Evolutionary conservation across 1,284 basidiomycete genomes (phyloP), one percentile per base, ranked within the genome.

Genomic region (Porodaedalea pini): DNA sequence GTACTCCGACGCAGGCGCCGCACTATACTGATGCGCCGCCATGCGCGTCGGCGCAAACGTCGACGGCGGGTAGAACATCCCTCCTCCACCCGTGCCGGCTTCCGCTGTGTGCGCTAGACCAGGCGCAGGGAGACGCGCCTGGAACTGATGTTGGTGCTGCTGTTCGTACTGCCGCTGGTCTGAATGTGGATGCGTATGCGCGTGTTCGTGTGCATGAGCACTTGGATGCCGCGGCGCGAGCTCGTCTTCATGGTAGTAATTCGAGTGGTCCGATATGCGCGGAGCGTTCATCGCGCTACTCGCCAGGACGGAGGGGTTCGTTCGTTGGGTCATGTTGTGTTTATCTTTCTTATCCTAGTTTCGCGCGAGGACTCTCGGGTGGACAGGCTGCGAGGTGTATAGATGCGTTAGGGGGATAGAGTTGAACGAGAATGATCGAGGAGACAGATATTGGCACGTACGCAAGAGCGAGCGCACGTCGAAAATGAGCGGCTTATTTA

Each of bases 21-120:
- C 48, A 17, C 48, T 51, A 19, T 57, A 57, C 29, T 57, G 55
- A 13, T 51, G 49, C 5, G 47, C 48, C 1, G 55, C 48, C 36
- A 51, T 50, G n/a, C 55, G 55, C 32, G 55, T 39, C 36, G 21
- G 39, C 4, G 48, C 27, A 39, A 57, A 57, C 19, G n/a, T 57
- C 4, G 55, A 40, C n/a, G 55, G 25, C 11, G 55, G 10, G 36
- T 57, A 57, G 40, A 51, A 51, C 29, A 51, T 51, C n/a, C 40
- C 37, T 17, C 37, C 34, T 13, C 17, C 34, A 6, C 10, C 34
- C 34, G 32, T 17, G 11, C 10, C 50, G 32, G 6, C 37, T 21
- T n/a, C 37, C 23, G 21, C 27, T 4, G 15, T 27, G 23, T n/a
- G 17, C 11, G 54, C 13, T 10, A 19, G 44, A 3, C n/a, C 34